Percentiles rank a stretch among this genome's conserved stretches.
Conservation (phyloP, 495 filamentous ascomycete genomes). For the Annulohypoxylon moriforme region DNA sequence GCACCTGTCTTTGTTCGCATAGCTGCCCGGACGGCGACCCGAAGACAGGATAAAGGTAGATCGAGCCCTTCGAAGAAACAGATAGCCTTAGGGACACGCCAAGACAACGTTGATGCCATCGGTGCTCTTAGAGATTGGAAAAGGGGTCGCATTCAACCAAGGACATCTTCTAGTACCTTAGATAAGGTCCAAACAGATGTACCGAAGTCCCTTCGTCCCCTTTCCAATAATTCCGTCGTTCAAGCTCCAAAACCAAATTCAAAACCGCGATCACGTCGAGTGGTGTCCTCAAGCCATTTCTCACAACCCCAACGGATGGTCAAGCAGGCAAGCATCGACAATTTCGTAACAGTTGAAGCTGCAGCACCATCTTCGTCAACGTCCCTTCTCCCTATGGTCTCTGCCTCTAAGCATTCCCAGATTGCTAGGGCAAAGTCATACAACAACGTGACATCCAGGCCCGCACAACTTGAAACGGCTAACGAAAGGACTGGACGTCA, state of each 20-base stretch:
- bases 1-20: conserved; percentile 81
- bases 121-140: conserved; percentile 78
- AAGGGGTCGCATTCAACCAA: conserved; percentile 71
- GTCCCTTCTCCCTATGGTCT: conserved; percentile 14
- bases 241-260: conserved; percentile 26
- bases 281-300: conserved; percentile 27
- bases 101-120: conserved; percentile 81
- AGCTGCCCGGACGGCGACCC: conserved; percentile 76
- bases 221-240: conserved; percentile 47
- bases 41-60: conserved; percentile 71
- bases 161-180: conserved; percentile 32
- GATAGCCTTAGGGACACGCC: conserved; percentile 74
- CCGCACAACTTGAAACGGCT: conserved; percentile 63
- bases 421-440: conserved; percentile 15
- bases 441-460: conserved; percentile 42
- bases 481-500: conserved; percentile 37
- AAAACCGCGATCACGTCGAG: conserved; percentile 21
- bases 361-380: conserved; percentile 10
- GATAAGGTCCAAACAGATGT: conserved; percentile 20
- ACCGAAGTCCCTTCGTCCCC: conserved; percentile 45
- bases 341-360: conserved; percentile 45
- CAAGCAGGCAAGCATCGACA: conserved; percentile 51
- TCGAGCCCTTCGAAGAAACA: conserved; percentile 80
- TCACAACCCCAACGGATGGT: conserved; percentile 41
- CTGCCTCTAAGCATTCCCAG: conserved; percentile 22